Conservation (phyloP, 1,284 basidiomycete species). For the Trichosporon faecale region DNA sequence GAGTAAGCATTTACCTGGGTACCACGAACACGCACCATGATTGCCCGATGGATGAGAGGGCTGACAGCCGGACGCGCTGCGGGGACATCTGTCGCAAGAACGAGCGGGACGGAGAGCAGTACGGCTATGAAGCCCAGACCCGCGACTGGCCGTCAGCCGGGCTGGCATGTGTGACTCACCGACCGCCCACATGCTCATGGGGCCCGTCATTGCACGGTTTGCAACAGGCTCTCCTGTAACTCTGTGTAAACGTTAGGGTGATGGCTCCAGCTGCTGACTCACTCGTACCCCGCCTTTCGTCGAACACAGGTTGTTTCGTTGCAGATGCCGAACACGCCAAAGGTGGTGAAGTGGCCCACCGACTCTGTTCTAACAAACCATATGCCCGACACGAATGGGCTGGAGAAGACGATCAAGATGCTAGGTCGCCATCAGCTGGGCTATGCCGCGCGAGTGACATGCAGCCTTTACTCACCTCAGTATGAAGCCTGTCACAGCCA, state of each 20-base stretch:
- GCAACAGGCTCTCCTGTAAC: conserved; percentile 35
- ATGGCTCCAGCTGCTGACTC: conserved; percentile 16
- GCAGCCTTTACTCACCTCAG: conserved; percentile 1
- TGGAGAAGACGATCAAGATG: conserved; percentile 46
- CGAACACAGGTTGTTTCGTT: conserved; percentile 33
- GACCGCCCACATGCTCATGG: conserved; percentile 49
- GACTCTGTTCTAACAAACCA: conserved; percentile 36
- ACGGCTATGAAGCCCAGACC: conserved; percentile 44
- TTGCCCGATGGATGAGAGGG: not conserved
- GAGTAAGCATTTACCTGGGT: not conserved
- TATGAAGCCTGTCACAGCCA: not conserved
- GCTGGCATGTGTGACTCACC: conserved; percentile 26
- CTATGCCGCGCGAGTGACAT: too few species aligned
- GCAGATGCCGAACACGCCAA: conserved; percentile 49
- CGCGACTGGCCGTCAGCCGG: conserved; percentile 27
- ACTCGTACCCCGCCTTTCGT: conserved; percentile 41
- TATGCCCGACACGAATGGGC: conserved; percentile 46
- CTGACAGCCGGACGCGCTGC: not conserved
- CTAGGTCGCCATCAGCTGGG: conserved; percentile 22
- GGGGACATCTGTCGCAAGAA: conserved; percentile 45
- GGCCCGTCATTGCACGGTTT: conserved; percentile 43
- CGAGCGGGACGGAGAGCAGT: conserved; percentile 40
- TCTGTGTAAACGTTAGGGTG: not conserved
- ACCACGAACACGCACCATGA: not conserved
- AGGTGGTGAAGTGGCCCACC: conserved; percentile 27